Base-by-base conservation (phyloP, 805 yeast species). In the Grigorovia transvaalensis region DNA sequence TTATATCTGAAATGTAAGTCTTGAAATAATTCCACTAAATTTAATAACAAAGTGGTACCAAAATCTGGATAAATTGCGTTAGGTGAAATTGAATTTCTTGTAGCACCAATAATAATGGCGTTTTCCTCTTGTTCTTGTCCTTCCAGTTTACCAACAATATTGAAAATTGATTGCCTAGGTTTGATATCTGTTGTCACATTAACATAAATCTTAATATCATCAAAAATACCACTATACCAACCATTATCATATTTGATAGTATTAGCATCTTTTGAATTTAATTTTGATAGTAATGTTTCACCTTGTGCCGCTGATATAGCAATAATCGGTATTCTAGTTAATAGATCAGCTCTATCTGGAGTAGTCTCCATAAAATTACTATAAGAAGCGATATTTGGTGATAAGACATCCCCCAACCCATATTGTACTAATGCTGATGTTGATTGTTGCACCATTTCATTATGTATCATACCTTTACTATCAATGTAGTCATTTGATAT, bases 281-380 rank as follows among this genome's bases (percentile, higher is more conserved):
- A 46, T 29, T 56, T 53, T 1, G 57, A 48, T 47, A 62, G 73
- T 38, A 78, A 70, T 40, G 57, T 68, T 40, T 61, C 63, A 4
- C 84, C 88, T 59, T 86, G 93, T 35, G 73, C 72, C 78, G 84
- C 80, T 0, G 95, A 81, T 2, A 88, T 70, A 0, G 96, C 88
- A 0, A 86, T 71, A 9, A 84, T 75, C 1, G 96, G 95, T 4
- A 90, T 78, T 20, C 80, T 74, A 1, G 93, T 84, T 3, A 85
- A 71, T 40, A 78, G 69, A 4, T 61, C 61, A 0, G 84, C 77
- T 17, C 75, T 68, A 8, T 72, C 66, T 70, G 80, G 71, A 4
- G 65, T 67, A 17, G 70, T 59, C 52, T 72, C 71, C n/a, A 70
- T 71, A 0, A 84, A 72, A 35, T 45, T 53, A 0, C 83, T 73